Base-by-base conservation (phyloP, 805 yeast species). In the Kuraishia ogatae region DNA sequence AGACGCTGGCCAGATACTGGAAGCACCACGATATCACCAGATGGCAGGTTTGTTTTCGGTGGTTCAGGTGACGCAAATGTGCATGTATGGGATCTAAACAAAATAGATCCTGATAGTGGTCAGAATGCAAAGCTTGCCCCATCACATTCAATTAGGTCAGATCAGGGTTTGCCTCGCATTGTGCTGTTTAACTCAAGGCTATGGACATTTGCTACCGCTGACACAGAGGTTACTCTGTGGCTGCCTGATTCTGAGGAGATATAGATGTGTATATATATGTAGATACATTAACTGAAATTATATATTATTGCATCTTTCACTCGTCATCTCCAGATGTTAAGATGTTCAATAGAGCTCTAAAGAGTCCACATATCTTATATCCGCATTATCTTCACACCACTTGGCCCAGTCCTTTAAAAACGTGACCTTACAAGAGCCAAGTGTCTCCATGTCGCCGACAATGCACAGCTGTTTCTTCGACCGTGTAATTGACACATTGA, bases 401-500 rank as follows among this genome's bases (percentile, higher is more conserved):
- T 73, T 66, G 8, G 81, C 81, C 96, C 97, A 89, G 21, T 75
- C 67, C 50, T 74, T 72, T 54, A 91, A 71, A 61, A 81, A 88
- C 26, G 65, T 64, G 3, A 73, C 73, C 24, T 58, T 55, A 46
- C 69, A 61, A 28, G 70, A 63, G 35, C 71, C 67, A 52, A 91
- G 65, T 1, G 89, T 79, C 62, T 88, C 96, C 75, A 87, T 77
- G 66, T 94, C 96, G 1, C 97, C 98, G 53, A 94, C 72, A 0
- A 93, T 80, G 63, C 94, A 88, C 6, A 93, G 72, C 62, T 92
- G 97, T 57, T 93, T 74, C 64, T 85, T 84, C 4, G 97, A 88
- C 60, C 99, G 76, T 0, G 98, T 92, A 66, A 93, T 90, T 1
- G 97, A 97, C 21, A 93, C 99, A 65, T 93, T 93, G 50, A 92